Base-by-base conservation (phyloP, 2,329 filamentous ascomycete genomes). In the Trematosphaeria pertusa region DNA sequence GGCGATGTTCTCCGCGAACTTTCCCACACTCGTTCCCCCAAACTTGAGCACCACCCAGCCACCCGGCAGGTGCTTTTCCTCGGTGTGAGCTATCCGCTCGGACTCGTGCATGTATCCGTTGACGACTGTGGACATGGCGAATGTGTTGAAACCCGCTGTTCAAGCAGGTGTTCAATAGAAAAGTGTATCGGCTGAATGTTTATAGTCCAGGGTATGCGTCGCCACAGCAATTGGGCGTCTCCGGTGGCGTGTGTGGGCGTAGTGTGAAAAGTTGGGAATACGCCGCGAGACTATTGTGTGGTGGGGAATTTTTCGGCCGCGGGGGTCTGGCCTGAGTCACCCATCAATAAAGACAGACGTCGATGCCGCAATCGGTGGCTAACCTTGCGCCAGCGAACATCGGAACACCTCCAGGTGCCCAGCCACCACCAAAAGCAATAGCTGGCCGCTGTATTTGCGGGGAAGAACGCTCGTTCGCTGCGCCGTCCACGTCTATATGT, bases 11-110 rank as follows among this genome's bases (percentile, higher is more conserved):
- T 75, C 81, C 41, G 92, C 87, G 64, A 96, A 96, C 75, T 97
- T 97, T 62, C 93, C 94, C 40, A 97, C 89, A 68, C 90, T 96
- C 41, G 93, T 99, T 40, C 93, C 93, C 53, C 92, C 92, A 72
- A 96, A 96, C 74, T 97, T 97, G 72, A 96, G 91, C 39, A 97
- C 88, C 21, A 96, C 81, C 92, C 91, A 96, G 31, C 77, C 77
- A 26, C 76, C 77, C 9, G 77, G 76, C 34, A 80, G 62, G 54
- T 79, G 70, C 62, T 76, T 75, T 54, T 79, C 77, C 60, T 72
- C 61, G 20, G 62, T 67, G 68, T 72, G 70, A 47, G 70, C 64
- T 73, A 70, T 72, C 66, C 68, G 65, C 58, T 65, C 62, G 19
- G 66, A 67, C 54, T 59, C 46, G 56, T 65, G 60, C 38, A 52